Evolutionary conservation across 1,284 basidiomycete species (phyloP), one percentile per base, ranked within the genome.

Genomic region (Ustilago xerochloae): DNA sequence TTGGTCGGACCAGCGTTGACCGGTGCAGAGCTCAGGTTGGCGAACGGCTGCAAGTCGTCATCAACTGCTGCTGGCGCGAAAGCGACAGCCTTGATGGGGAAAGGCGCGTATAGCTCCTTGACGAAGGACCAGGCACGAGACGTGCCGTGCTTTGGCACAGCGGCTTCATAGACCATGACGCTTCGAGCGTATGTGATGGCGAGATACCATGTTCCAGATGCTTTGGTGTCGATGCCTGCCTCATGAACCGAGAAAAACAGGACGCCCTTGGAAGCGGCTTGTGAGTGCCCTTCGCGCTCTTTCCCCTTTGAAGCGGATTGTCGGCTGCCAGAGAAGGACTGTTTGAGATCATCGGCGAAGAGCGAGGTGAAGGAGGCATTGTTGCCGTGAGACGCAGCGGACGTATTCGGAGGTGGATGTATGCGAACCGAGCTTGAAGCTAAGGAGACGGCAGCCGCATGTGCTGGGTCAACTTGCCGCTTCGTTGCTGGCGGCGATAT

Each of bases 171-270:
- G 5, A 79, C 54, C 55, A 71, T 58, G 50, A 79, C 63, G 32
- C 64, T 71, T 36, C 75, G 75, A 30, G 72, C 51, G 18, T 63
- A 67, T 9, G 78, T 63, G 16, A 79, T 57, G 22, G 78, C 78
- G 8, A 79, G 48, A 51, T 79, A 79, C 78, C 78, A 79, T 13
- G 78, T 79, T 16, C 78, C 78, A 8, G 66, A 46, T 6, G 63
- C 75, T 38, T 76, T 76, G 41, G 67, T 68, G 29, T 78, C 66
- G 12, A 63, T 26, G 20, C 28, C 57, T 4, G 78, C 78, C 43
- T 79, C 76, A 36, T 78, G 72, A 3, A 79, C 58, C 5, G 78
- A 58, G 54, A 75, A 79, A 64, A 78, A 79, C 10, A 75, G 32
- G 20, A 76, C 70, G 24, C 76, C 76, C 24, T 66, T 75, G 39